Conservation (phyloP, 352 stramenopile species). For the Blastocystis sp. region DNA sequence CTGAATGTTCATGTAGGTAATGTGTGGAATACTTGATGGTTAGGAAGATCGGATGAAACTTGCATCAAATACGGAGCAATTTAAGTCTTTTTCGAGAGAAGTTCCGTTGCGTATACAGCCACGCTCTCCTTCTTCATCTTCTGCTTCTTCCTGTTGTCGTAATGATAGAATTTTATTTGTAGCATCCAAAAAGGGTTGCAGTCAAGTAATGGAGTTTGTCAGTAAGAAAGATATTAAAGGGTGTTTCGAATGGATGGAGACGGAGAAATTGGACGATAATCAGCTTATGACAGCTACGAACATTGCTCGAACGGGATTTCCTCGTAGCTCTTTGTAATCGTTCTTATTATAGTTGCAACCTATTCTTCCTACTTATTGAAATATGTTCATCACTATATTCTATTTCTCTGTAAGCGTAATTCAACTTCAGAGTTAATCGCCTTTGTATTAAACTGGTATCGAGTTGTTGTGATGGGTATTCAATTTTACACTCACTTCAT, state of each 20-base stretch:
- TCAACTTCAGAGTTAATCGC: neutral
- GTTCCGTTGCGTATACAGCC: neutral
- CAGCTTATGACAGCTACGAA: neutral
- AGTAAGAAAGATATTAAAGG: neutral
- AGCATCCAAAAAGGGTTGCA: neutral
- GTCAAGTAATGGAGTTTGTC: neutral
- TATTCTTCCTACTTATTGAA: neutral
- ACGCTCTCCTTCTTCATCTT: neutral
- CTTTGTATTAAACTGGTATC: neutral
- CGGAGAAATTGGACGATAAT: neutral
- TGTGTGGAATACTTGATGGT: neutral
- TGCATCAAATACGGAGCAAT: too few relatives aligned
- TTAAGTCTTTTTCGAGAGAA: neutral
- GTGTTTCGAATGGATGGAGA: slow-evolving; percentile 9
- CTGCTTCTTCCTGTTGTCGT: neutral
- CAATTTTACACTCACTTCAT: neutral
- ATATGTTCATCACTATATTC: neutral
- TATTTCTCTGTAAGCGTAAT: neutral
- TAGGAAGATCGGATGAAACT: neutral
- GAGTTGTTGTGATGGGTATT: neutral
- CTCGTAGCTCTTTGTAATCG: neutral
- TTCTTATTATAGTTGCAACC: neutral
- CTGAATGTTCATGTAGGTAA: neutral
- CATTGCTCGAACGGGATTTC: neutral
- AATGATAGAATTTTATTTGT: neutral